Percentiles rank a stretch among this genome's conserved stretches.
These are phyloP conservation scores for Protomyces lactucae-debilis DNA, from an alignment of 1,139 yeast species.

Conservation along the genomic window DNA sequence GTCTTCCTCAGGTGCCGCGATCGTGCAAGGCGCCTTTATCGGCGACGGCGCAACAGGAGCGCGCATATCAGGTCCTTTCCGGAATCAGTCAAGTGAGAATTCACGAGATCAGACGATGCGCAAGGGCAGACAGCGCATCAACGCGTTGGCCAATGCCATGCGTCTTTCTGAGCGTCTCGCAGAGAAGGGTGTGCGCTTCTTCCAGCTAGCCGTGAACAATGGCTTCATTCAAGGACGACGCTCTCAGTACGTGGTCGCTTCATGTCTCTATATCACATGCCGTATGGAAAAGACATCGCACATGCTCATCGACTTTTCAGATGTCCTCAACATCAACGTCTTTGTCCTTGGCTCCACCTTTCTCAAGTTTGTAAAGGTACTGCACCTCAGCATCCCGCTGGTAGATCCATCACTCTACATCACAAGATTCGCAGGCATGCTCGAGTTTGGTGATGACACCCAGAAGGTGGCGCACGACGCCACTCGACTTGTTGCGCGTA, in stretches of 20 bases:
- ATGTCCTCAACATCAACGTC: constrained; percentile 82
- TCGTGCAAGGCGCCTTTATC: constrained; percentile 90
- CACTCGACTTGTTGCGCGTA: constrained; percentile 73
- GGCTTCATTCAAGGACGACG: constrained; percentile 94
- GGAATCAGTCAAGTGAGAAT: constrained; percentile 49
- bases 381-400: constrained; percentile 69
- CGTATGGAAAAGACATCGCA: constrained; percentile 86
- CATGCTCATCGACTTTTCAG: constrained; percentile 91
- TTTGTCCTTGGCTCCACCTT: constrained; percentile 95
- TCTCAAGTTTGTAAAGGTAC: constrained; percentile 75
- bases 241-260: constrained; percentile 89
- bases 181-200: constrained; percentile 85
- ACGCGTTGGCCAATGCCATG: constrained; percentile 69
- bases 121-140: constrained; percentile 16
- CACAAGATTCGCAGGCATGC: constrained; percentile 84
- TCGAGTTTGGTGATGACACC: constrained; percentile 58
- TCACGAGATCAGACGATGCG: constrained; percentile 71
- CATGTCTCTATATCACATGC: constrained; percentile 91
- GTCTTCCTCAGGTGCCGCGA: constrained; percentile 86
- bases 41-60: constrained; percentile 83
- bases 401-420: constrained; percentile 93
- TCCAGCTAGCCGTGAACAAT: constrained; percentile 72
- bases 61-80: constrained; percentile 50
- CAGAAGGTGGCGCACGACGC: constrained; percentile 83
- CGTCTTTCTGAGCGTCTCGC: constrained; percentile 76